A percentile compares a stretch with the other conserved stretches of the same genome.
Evolutionary conservation across 2,329 filamentous ascomycete species (phyloP).

Genomic region (Apiospora pterosperma): DNA sequence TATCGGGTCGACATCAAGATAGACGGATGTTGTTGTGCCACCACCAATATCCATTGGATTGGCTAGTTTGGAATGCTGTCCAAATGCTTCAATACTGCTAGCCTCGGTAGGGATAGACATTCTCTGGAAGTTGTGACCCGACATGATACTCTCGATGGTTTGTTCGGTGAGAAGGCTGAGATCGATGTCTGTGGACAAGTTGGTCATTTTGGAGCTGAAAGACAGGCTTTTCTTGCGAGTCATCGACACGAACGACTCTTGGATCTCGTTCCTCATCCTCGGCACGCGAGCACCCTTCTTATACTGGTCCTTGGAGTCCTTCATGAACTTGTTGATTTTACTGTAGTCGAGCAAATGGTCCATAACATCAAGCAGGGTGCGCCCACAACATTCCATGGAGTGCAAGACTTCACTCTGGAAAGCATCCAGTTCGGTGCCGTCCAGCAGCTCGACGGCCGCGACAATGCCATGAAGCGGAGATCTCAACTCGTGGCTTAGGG

Average conservation of each 20-base stretch:
- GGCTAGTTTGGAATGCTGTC: not conserved
- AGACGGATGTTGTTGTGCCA: constrained; percentile 36
- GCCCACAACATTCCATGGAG: constrained; percentile 48
- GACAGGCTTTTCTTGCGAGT: constrained; percentile 8
- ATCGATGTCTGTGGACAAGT: constrained; percentile 23
- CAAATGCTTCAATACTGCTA: not conserved
- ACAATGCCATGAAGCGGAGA: constrained; percentile 60
- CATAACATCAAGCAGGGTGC: constrained; percentile 50
- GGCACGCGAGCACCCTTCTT: constrained; percentile 10
- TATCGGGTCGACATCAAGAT: constrained; percentile 44
- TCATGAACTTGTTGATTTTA: constrained; percentile 45
- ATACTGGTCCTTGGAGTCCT: constrained; percentile 15
- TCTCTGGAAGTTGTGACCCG: constrained; percentile 35
- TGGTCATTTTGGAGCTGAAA: constrained; percentile 19
- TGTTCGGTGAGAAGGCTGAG: constrained; percentile 42
- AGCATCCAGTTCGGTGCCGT: constrained; percentile 45
- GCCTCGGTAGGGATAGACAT: constrained; percentile 27
- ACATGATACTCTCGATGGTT: constrained; percentile 43
- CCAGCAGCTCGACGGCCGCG: constrained; percentile 48
- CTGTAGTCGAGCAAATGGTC: constrained; percentile 52
- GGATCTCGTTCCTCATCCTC: not conserved
- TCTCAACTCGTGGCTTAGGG: constrained; percentile 58
- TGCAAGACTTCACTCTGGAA: constrained; percentile 44
- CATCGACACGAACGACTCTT: not conserved
- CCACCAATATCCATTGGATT: not conserved